A percentile compares a stretch with the other conserved stretches of the same genome.
Conservation (phyloP, 176 grass and related monocot species). For the Avena atlantica region DNA sequence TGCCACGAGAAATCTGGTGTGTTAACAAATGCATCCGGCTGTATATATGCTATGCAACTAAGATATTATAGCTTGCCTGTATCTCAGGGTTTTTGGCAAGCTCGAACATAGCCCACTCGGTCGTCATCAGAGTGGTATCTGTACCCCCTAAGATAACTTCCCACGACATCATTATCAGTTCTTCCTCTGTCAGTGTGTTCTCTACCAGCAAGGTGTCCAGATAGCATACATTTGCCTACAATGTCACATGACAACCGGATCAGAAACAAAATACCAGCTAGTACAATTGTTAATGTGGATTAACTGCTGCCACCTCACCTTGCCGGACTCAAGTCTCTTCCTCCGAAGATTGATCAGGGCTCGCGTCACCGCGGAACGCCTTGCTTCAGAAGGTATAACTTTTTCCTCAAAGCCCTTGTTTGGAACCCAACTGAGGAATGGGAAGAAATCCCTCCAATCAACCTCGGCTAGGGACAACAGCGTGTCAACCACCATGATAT, state of each 20-base stretch:
- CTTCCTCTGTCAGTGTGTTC: conserved; percentile 63
- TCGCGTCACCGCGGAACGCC: conserved; percentile 53
- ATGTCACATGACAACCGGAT: background rate
- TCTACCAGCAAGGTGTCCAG: conserved; percentile 64
- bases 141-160: conserved; percentile 71
- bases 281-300: background rate
- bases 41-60: too few species aligned
- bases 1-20: background rate
- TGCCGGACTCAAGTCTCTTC: conserved; percentile 55
- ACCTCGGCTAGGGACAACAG: conserved; percentile 74
- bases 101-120: conserved; percentile 92
- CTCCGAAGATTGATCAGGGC: conserved; percentile 72
- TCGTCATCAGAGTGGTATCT: conserved; percentile 75
- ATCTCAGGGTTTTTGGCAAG: conserved; percentile 64
- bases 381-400: conserved; percentile 45
- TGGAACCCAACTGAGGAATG: conserved; percentile 80
- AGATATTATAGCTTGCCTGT: conserved; percentile 44
- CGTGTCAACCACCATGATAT: conserved; percentile 64
- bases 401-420: conserved; percentile 67
- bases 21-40: background rate
- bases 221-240: conserved; percentile 63
- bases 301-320: conserved; percentile 44
- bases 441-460: conserved; percentile 97
- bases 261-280: too few species aligned
- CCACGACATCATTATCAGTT: conserved; percentile 62